Evolutionary conservation across 2,329 filamentous ascomycete species (phyloP), one percentile per base, ranked within the genome.

Genomic region (Colletotrichum trifolii): DNA sequence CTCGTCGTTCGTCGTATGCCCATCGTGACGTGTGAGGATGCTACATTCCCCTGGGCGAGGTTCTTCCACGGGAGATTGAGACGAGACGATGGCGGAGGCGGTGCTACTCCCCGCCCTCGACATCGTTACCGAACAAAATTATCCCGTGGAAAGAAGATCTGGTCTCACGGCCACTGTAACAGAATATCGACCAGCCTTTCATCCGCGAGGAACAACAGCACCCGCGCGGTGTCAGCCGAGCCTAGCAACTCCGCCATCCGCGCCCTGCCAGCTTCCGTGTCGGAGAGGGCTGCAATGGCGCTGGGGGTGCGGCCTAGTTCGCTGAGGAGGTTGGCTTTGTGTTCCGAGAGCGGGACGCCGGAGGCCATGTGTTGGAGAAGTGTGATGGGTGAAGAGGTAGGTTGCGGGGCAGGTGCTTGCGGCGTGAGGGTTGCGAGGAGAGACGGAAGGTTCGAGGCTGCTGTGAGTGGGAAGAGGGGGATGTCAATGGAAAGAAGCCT

Each of bases 381-480:
- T 11, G 13, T 49, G 47, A 34, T 5, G 6, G 45, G 7, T 4
- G 38, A 33, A 15, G 36, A 38, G 15, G 33, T 40, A 46, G 45
- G 60, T 11, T 55, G 59, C 38, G 38, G 39, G 13, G 25, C 10
- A 48, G 45, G 46, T 25, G 76, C 64, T 62, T 77, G 73, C 49
- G 69, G 69, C 55, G 75, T 73, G 60, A 85, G 78, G 1, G 73
- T 68, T n/a, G 74, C 71, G 25, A 87, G 71, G 9, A 73, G 76
- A 2, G 69, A 56, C n/a, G 77, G 73, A 13, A 85, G 72, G 12
- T 76, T 73, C 10, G 70, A 64, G 43, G 74, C 62, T 2, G 74
- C 74, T 13, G 76, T 71, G 54, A 85, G 72, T 3, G 82, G 83
- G 15, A 86, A 71, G 40, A 84, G 69, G 6, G 80, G 78, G 8